phyloP scores from a whole-genome alignment of 177 flowering plant genomes.

The Vitis hybrid region DNA sequence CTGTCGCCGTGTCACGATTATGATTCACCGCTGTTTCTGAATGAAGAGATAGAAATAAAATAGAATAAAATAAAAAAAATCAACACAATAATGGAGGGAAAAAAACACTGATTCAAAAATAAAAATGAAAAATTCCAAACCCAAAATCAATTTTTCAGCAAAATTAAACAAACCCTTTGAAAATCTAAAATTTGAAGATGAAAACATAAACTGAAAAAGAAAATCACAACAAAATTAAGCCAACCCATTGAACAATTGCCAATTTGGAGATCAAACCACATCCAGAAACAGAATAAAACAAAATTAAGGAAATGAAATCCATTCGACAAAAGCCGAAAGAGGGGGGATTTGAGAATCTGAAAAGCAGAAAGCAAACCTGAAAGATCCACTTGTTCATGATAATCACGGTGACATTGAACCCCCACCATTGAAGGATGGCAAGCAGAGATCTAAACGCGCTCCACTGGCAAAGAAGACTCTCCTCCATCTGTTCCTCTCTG shows the following conservation, averaged over 20 bases:
- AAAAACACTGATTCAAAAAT: too few relatives aligned
- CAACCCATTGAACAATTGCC: neutral
- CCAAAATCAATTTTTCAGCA: neutral
- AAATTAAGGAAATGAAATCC: slow-evolving; percentile 7
- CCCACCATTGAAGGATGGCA: slow-evolving; percentile 94
- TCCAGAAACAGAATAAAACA: neutral
- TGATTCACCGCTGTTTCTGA: too few relatives aligned
- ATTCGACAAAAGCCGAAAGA: neutral
- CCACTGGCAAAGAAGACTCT: slow-evolving; percentile 58
- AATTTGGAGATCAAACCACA: too few relatives aligned
- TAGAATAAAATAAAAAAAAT: too few relatives aligned
- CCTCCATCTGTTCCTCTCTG: slow-evolving; percentile 59
- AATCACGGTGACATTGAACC: slow-evolving; percentile 88
- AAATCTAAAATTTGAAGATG: neutral
- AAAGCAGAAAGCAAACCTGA: slow-evolving; percentile 50
- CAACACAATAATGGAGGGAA: too few relatives aligned
- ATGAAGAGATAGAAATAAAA: too few relatives aligned
- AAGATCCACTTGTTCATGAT: slow-evolving; percentile 99
- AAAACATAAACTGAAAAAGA: neutral
- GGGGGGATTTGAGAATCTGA: neutral
- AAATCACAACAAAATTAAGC: neutral
- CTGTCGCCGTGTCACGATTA: too few relatives aligned
- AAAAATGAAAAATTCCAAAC: too few relatives aligned
- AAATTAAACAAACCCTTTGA: neutral
- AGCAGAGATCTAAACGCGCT: slow-evolving; percentile 65